Evolutionary conservation across 2,329 filamentous ascomycete genomes (phyloP), one percentile per base, ranked within the genome.

Genomic region (Plectosphaerella plurivora): DNA sequence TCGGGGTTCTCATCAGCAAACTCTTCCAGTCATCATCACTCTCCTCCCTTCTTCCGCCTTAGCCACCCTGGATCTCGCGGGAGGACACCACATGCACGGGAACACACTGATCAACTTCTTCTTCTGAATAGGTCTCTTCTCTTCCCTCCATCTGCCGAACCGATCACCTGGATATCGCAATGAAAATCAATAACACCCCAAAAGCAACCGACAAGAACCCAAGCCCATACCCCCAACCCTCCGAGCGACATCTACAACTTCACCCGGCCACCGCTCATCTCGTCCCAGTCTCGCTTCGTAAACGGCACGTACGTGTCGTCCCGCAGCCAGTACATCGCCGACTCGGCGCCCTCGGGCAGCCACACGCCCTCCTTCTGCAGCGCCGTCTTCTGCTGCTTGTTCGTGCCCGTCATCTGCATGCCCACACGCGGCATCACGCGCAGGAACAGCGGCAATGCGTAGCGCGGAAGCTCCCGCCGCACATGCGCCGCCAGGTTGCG

Each of bases 381-480:
- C 0, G 74, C 69, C 57, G 87, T 82, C 69, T 96, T 96, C 70
- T 92, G 87, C 72, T 95, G 89, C 76, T 96, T 96, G 63, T 91
- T 88, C 47, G 91, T 96, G 0, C 91, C 90, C 5, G 91, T 96
- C 1, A 83, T 77, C 61, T 87, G 82, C 58, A 83, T 77, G 3
- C 72, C 68, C 45, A 79, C 69, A 24, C 79, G 77, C 24, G 71
- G 74, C 8, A 86, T 78, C 6, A 91, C 69, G 12, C 91, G 78
- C 47, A 96, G 65, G 69, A 96, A 96, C 1, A 94, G 61, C 0
- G 91, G 91, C 5, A 86, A 79, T 0, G 91, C 90, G 62, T 88
- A 95, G 47, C 77, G 79, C 0, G 91, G 91, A 24, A 96, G 73
- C 7, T 73, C 73, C 7, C 68, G 66, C 14, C 72, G 63, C 0